Base-by-base conservation (phyloP, 129 eudicot genomes). In the carrot (Daucus carota) region DNA sequence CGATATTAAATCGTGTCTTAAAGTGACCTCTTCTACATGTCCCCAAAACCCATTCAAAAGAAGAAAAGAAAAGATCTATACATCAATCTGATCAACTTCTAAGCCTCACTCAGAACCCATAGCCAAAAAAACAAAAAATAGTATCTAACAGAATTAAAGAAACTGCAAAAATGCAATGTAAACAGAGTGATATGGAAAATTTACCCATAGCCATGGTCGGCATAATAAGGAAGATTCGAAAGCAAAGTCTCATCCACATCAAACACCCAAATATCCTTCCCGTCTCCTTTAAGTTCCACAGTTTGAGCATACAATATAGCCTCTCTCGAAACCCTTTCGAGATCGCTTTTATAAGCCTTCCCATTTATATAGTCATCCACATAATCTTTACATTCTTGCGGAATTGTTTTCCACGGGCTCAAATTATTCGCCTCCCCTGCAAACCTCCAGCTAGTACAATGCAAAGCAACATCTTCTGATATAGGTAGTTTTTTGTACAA, bases 201-300 rank as follows among this genome's bases (percentile, higher is more conserved):
- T 31, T 89, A 94, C 98, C 98, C 98, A 81, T 82, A 89, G 74
- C 97, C 92, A 82, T 91, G 98, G 11, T 86, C 83, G 4, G 90
- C 81, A 46, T 94, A 94, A 82, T 91, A 94, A 6, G 98, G 98
- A 70, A 94, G 92, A 91, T 94, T 91, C 2, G 98, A 94, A 70
- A 94, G 87, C 83, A 94, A 73, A 80, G 98, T 94, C 84, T 94
- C 98, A 89, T 94, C 98, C 13, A 94, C 77, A 80, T 94, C 98
- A 82, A 94, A 94, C 33, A 94, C 76, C 98, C 98, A 94, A 78
- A 78, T 90, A 91, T 87, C 90, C 83, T 78, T 87, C 16, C 93
- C 93, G 82, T 87, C 97, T 33, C 70, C 89, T 17, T 52, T 76
- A 80, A 91, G 81, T 70, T 81, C 72, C 62, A 87, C 47, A 48